Evolutionary conservation across 306 rosid genomes (phyloP), one percentile per base, ranked within the genome.

Genomic region (Alnus glutinosa): DNA sequence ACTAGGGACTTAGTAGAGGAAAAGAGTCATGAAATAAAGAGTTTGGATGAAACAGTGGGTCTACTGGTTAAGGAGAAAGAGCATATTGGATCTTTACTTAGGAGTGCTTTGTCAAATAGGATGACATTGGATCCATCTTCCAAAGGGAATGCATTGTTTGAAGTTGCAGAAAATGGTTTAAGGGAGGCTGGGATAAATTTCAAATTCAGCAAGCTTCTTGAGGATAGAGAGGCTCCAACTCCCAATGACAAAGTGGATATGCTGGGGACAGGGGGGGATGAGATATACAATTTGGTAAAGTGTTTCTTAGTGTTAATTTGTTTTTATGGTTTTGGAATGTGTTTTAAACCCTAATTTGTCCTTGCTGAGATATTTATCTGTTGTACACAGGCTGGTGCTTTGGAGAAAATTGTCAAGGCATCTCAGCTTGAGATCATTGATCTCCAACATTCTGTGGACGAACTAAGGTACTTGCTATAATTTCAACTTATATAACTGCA

Each of bases 351-450:
- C 42, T 32, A 37, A 39, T 62, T 61, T 46, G 55, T 75, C 77
- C 13, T 50, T 75, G 78, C 71, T 76, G 80, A 86, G 42, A 48
- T 84, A 54, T 79, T 75, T 79, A 14, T 83, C 4, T 82, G 69
- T 67, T 75, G 12, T 77, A 37, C 82, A 46, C 84, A 95, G 99
- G 98, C 99, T 76, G 93, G 94, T 83, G 96, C 99, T 70, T 81
- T 95, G 89, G 98, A 95, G 92, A 78, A 93, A 84, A 94, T 95
- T 51, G 98, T 95, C 8, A 93, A 91, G 91, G 89, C 88, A 47
- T 93, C 99, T 79, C 99, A 95, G 87, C 86, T 93, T 79, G 99
- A 95, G 87, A 95, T 95, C 82, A 91, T 93, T 71, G 98, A 93
- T 42, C 90, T 95, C 68, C 94, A 85, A 78, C 97, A 93, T 85